Conservation (phyloP, 2,329 filamentous ascomycete species). For the Cercospora sojina region DNA sequence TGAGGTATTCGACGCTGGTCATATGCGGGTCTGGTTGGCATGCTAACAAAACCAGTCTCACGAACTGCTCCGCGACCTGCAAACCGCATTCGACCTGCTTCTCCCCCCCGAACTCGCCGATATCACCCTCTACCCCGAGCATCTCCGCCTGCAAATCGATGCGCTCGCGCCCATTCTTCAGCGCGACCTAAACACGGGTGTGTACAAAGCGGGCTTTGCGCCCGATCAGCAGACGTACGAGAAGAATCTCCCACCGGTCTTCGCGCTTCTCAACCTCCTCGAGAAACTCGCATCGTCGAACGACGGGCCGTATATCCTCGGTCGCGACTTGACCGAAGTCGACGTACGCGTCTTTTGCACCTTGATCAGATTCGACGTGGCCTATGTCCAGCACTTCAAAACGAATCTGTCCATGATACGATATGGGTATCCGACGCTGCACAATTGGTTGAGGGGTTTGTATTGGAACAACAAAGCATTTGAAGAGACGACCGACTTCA, state of each 20-base stretch:
- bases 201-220: slow-evolving; percentile 62
- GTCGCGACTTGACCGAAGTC: slow-evolving; percentile 57
- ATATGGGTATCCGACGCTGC: slow-evolving; percentile 57
- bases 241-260: slow-evolving; percentile 54
- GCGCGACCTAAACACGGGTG: slow-evolving; percentile 57
- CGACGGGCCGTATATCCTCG: slow-evolving; percentile 58
- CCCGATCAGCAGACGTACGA: slow-evolving; percentile 57
- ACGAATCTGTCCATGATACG: slow-evolving; percentile 62
- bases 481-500: slow-evolving; percentile 61
- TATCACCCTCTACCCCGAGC: slow-evolving; percentile 55
- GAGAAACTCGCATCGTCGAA: slow-evolving; percentile 51
- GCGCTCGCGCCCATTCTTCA: slow-evolving; percentile 55
- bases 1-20: slow-evolving; percentile 40
- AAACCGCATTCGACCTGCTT: slow-evolving; percentile 55
- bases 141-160: slow-evolving; percentile 54
- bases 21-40: neutral
- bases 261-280: slow-evolving; percentile 60
- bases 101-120: slow-evolving; percentile 44
- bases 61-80: slow-evolving; percentile 59
- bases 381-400: slow-evolving; percentile 68
- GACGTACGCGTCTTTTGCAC: slow-evolving; percentile 60
- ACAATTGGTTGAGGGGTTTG: slow-evolving; percentile 60
- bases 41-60: slow-evolving; percentile 38
- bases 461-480: slow-evolving; percentile 59
- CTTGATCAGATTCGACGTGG: slow-evolving; percentile 58